These are phyloP conservation scores for Diplosphaera chodatii DNA, from an alignment of 139 green algal species.

Conservation along the genomic window DNA sequence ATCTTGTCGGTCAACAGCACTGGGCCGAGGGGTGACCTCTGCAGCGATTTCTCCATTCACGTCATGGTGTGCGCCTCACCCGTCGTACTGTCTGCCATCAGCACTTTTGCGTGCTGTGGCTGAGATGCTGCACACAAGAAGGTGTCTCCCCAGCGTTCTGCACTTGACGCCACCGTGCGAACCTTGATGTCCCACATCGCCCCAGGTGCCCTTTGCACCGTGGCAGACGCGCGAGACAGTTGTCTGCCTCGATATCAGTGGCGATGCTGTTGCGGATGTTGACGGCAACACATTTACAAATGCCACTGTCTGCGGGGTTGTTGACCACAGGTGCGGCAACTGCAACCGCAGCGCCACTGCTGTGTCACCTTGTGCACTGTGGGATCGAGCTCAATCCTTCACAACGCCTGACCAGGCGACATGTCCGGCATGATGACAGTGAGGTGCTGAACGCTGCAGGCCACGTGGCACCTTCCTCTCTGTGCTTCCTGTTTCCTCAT, in stretches of 20 bases:
- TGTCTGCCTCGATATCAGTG: constrained; percentile 10
- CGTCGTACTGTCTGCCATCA: too few relatives aligned
- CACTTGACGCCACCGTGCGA: too few relatives aligned
- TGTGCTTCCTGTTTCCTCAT: neutral
- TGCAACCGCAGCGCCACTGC: too few relatives aligned
- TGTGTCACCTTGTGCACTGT: too few relatives aligned
- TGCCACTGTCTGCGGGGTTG: constrained; percentile 7
- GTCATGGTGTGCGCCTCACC: neutral
- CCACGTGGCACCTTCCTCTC: neutral
- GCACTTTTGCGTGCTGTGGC: too few relatives aligned
- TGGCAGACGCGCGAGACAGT: constrained; percentile 15
- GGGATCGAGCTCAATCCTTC: too few relatives aligned
- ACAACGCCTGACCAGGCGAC: too few relatives aligned
- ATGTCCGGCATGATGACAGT: too few relatives aligned
- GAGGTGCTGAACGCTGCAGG: too few relatives aligned
- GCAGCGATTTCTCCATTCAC: constrained; percentile 15
- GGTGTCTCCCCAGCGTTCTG: too few relatives aligned
- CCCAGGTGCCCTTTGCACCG: constrained; percentile 15
- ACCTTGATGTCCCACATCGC: too few relatives aligned
- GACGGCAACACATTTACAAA: constrained; percentile 17
- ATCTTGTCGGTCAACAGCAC: constrained; percentile 7
- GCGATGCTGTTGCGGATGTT: constrained; percentile 9
- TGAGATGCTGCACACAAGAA: too few relatives aligned
- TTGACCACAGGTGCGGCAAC: constrained; percentile 30
- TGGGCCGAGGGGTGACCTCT: constrained; percentile 5